Evolutionary conservation across 176 grass and related monocot species (phyloP), one percentile per base, ranked within the genome.

Genomic region (Echinochloa phyllopogon): DNA sequence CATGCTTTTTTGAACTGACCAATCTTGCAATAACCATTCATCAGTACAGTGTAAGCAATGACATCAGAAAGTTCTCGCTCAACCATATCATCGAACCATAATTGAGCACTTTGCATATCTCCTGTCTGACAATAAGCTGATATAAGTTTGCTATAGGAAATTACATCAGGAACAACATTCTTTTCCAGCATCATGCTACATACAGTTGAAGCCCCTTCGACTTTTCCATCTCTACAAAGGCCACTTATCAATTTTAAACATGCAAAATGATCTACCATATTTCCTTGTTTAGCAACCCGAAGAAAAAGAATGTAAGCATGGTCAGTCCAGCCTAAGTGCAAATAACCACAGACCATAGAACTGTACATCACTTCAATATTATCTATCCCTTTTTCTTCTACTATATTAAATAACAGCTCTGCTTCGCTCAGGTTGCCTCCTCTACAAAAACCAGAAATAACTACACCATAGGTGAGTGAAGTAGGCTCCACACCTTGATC

Each of bases 261-360:
- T 68, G 89, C 50, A 63, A 81, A 84, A 44, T 49, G 77, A 80
- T 91, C 90, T 45, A 93, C 91, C 74, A 95, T 55, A 65, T 77
- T 75, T 80, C 87, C 95, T 88, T 94, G 84, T 58, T 87, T 37
- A 67, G 78, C 73, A 90, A 89, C 78, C 82, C 78, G 93, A 74
- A 81, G 38, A 79, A 98, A 95, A 82, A 95, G 68, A 51, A 66
- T 43, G 47, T 88, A 87, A 79, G 95, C 92, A 88, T 91, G 64
- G 58, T 79, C 79, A 13, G 82, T 91, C 75, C 76, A 89, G n/a
- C 84, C 86, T 16, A 68, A 91, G 65, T 83, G 61, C 77, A 98
- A 85, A 87, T 94, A 98, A 42, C 95, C 95, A 82, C 78, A 93
- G 57, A 98, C 88, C 92, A 98, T 98, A 42, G 92, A 78, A 87